Conservation (phyloP, 176 grass and related monocot species). For the Rhynchospora pubera region DNA sequence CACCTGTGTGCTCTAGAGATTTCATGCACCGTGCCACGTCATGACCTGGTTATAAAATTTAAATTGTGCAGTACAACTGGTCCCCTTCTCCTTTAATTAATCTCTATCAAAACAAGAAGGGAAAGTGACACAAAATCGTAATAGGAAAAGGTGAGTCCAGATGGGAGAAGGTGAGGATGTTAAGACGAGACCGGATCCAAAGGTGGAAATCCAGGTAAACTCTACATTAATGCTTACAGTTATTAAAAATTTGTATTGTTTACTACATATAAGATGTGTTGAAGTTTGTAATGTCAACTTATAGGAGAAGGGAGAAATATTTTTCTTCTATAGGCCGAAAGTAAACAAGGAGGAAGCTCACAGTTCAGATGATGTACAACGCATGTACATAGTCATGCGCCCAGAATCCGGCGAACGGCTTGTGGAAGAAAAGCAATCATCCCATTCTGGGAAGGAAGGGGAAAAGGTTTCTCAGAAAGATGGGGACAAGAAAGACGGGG, state of each 20-base stretch:
- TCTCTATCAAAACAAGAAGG: not conserved
- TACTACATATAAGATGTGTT: not conserved
- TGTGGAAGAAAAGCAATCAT: slow-evolving; percentile 68
- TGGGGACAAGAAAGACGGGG: not conserved
- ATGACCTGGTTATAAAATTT: not conserved
- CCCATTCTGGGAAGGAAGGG: slow-evolving; percentile 64
- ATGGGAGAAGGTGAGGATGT: slow-evolving; percentile 71
- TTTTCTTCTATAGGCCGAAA: slow-evolving; percentile 95
- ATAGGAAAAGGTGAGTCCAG: not conserved
- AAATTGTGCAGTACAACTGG: not conserved
- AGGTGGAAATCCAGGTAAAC: slow-evolving; percentile 49
- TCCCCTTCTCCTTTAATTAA: not conserved
- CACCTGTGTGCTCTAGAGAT: not conserved
- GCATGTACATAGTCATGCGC: slow-evolving; percentile 66
- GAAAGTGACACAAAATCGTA: not conserved
- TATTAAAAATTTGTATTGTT: not conserved
- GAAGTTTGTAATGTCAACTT: not conserved
- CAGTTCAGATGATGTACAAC: slow-evolving; percentile 56
- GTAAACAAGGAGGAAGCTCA: slow-evolving; percentile 60
- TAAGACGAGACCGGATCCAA: slow-evolving; percentile 56
- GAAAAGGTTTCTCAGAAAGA: slow-evolving; percentile 11
- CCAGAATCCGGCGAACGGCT: slow-evolving; percentile 37
- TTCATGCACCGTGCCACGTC: slow-evolving; percentile 23
- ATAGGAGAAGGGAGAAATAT: slow-evolving; percentile 82
- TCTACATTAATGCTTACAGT: not conserved